Conservation (phyloP, 257 asterid species). For the Misopates orontium region DNA sequence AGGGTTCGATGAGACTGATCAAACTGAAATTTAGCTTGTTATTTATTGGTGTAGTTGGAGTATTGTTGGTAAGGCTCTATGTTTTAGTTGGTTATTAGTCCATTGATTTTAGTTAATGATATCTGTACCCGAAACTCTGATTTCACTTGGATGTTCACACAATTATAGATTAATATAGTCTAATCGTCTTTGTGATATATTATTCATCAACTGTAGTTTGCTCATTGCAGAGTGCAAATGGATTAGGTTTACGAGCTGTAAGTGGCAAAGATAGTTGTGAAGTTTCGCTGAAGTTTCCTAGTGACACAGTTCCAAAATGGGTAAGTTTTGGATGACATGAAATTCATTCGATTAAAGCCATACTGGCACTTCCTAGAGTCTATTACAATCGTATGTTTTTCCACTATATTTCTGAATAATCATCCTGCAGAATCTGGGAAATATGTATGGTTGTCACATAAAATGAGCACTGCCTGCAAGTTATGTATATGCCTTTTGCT, state of each 20-base stretch:
- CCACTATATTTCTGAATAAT: background rate
- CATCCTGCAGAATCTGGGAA: slow-evolving; percentile 2
- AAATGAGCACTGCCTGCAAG: background rate
- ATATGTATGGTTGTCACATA: background rate
- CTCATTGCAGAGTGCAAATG: slow-evolving; percentile 80
- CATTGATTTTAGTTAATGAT: slow-evolving; percentile 5
- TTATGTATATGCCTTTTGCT: slow-evolving; percentile 9
- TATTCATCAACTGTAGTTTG: slow-evolving; percentile 18
- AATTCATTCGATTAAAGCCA: background rate
- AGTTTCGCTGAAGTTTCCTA: slow-evolving; percentile 65
- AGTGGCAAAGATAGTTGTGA: slow-evolving; percentile 65
- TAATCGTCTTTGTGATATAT: background rate
- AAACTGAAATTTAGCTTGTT: slow-evolving; percentile 7
- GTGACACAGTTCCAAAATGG: slow-evolving; percentile 87
- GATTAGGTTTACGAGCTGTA: slow-evolving; percentile 88
- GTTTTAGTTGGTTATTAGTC: background rate
- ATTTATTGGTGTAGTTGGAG: background rate
- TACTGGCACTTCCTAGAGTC: background rate
- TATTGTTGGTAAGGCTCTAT: background rate
- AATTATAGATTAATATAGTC: background rate
- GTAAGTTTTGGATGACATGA: slow-evolving; percentile 41
- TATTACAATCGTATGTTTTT: background rate
- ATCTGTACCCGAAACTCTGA: slow-evolving; percentile 1
- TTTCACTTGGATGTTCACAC: background rate
- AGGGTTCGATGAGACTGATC: background rate